Evolutionary conservation across 352 stramenopile genomes (phyloP).

Genomic region (Peronospora destructor): DNA sequence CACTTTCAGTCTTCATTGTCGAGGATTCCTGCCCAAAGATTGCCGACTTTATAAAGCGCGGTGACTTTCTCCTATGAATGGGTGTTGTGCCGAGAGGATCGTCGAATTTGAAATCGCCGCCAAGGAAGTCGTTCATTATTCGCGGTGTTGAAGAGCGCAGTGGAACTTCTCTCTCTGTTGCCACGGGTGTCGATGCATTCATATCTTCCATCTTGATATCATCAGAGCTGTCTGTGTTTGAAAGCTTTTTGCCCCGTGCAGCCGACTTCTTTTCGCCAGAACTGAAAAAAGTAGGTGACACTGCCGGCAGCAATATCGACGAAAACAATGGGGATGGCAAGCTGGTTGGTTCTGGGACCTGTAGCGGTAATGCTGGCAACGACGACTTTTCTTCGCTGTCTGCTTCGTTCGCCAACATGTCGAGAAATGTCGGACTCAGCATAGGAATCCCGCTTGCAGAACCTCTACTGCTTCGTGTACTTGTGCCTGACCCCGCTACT

Average conservation of each 20-base stretch:
- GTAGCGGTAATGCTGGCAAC: conserved; percentile 26
- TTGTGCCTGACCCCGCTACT: conserved; percentile 13
- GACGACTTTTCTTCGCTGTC: conserved; percentile 53
- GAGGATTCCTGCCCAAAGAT: conserved; percentile 1
- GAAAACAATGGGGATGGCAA: conserved; percentile 40
- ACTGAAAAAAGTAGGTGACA: conserved; percentile 27
- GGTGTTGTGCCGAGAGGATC: conserved; percentile 18
- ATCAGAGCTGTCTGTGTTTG: conserved; percentile 1
- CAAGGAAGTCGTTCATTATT: conserved; percentile 71
- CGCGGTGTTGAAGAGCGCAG: conserved; percentile 32
- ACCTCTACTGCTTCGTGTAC: conserved; percentile 25
- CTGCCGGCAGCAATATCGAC: conserved; percentile 22
- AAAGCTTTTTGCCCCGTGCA: conserved; percentile 19
- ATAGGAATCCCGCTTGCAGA: conserved; percentile 29
- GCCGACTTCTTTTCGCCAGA: conserved; percentile 26
- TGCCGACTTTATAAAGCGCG: conserved; percentile 5
- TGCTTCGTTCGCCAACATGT: conserved; percentile 47
- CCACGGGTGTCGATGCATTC: conserved; percentile 9
- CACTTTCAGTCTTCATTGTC: conserved; percentile 1
- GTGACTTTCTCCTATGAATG: conserved; percentile 16
- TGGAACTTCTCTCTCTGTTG: conserved; percentile 9
- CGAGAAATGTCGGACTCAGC: conserved; percentile 74
- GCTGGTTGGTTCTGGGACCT: conserved; percentile 28
- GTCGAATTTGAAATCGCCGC: conserved; percentile 65
- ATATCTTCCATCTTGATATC: conserved; percentile 20